Base-by-base conservation (phyloP, 331 rosid species). In the Pyrus hybrid region DNA sequence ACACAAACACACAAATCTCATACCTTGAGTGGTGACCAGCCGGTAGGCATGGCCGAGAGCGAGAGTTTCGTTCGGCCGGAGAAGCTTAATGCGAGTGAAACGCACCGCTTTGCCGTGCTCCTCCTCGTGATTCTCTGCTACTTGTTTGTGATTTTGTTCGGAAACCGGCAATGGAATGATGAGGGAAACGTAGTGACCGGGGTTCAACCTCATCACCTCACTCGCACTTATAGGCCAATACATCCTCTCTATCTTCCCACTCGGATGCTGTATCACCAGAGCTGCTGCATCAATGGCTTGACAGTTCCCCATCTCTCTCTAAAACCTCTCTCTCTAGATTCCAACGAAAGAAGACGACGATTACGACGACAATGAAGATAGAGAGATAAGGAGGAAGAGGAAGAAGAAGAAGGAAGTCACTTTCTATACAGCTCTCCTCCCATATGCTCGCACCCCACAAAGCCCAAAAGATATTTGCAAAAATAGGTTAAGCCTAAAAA, bases 211-310 rank as follows among this genome's bases (percentile, higher is more conserved):
- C 98, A 95, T 95, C 58, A 95, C 94, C 73, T 95, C 94, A 71
- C 94, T 95, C 3, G 93, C 98, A 30, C 82, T 77, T 2, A 87
- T 75, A n/a, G 96, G 70, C 92, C 98, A 89, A 76, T 90, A 95
- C 68, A 90, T 21, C 77, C 97, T 91, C 79, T 92, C 99, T 56
- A 91, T 85, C 89, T 82, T 91, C 82, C 99, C 99, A 86, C 81
- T 72, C 8, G 99, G 98, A 65, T 95, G 99, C 49, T 91, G 98
- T 80, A 95, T 91, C 82, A 92, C 99, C 30, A 95, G 89, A 13
- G 97, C 99, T n/a, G 99, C 98, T 20, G 97, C 97, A 73, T 95
- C 99, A 35, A 95, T 90, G 63, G 98, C 98, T 75, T 95, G 99
- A 29, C 99, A 95, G 70, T 95, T 95, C 70, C 99, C 99, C 99